Conservation (phyloP, 2,329 filamentous ascomycete species). For the Penicillium sp. region DNA sequence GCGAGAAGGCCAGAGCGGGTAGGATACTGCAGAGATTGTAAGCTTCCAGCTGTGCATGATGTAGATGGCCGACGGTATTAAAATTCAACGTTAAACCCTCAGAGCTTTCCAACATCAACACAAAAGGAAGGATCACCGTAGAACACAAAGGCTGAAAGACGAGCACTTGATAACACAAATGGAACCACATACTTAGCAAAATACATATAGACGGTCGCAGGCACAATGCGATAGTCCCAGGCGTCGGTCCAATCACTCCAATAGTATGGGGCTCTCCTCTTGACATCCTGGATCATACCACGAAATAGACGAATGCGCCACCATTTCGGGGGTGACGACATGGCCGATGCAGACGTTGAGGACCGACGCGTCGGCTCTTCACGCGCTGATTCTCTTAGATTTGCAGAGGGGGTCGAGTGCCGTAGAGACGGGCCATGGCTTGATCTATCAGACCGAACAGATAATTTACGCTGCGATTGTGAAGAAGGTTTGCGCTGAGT, state of each 20-base stretch:
- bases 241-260: constrained; percentile 83
- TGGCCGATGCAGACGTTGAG: constrained; percentile 16
- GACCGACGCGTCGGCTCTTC: constrained; percentile 14
- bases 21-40: constrained; percentile 65
- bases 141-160: too few species aligned
- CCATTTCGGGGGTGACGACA: constrained; percentile 55
- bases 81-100: neutral
- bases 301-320: constrained; percentile 76
- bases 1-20: constrained; percentile 82
- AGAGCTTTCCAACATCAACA: neutral
- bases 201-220: constrained; percentile 90
- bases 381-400: constrained; percentile 5
- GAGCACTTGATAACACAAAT: neutral
- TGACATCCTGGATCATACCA: constrained; percentile 79
- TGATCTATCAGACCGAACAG: constrained; percentile 23
- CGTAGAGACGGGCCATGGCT: constrained; percentile 14
- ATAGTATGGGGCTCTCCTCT: constrained; percentile 76
- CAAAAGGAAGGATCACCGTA: neutral
- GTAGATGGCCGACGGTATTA: neutral
- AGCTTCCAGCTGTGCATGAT: constrained; percentile 2
- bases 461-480: constrained; percentile 28
- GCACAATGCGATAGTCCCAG: constrained; percentile 87
- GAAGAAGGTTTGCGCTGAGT: constrained; percentile 32
- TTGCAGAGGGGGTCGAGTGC: constrained; percentile 14
- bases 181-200: constrained; percentile 75